phyloP scores from a whole-genome alignment of 345 rosid species.

The Gossypium australe region DNA sequence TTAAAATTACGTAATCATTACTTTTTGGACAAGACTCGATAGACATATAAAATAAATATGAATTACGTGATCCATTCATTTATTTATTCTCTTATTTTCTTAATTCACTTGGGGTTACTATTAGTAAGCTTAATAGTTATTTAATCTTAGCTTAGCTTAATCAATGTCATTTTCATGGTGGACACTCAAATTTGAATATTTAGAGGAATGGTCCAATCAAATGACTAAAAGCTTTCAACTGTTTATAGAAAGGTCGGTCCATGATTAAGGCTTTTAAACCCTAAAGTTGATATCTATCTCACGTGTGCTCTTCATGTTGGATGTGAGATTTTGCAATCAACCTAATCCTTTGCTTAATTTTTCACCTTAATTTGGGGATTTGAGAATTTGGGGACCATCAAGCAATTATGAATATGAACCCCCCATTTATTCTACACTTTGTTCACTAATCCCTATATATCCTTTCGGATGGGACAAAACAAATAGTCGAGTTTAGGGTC shows the following conservation, averaged over 20 bases:
- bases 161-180: constrained; percentile 7
- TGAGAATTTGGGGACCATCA: constrained; percentile 31
- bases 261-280: neutral
- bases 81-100: too few relatives aligned
- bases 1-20: too few relatives aligned
- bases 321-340: constrained; percentile 24
- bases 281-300: constrained; percentile 18
- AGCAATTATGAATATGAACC: constrained; percentile 23
- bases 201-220: neutral
- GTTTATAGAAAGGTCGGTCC: constrained; percentile 8
- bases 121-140: too few relatives aligned
- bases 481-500: neutral
- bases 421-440: neutral
- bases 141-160: neutral
- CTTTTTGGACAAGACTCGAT: too few relatives aligned
- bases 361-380: constrained; percentile 27
- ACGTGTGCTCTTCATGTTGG: constrained; percentile 38
- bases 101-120: too few relatives aligned
- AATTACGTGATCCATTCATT: too few relatives aligned
- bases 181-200: constrained; percentile 11
- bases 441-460: neutral
- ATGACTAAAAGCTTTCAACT: neutral
- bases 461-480: neutral
- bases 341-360: constrained; percentile 15
- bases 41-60: too few relatives aligned